Base-by-base conservation (phyloP, 2,329 filamentous ascomycete species). In the Arthrobotrys musiformis region DNA sequence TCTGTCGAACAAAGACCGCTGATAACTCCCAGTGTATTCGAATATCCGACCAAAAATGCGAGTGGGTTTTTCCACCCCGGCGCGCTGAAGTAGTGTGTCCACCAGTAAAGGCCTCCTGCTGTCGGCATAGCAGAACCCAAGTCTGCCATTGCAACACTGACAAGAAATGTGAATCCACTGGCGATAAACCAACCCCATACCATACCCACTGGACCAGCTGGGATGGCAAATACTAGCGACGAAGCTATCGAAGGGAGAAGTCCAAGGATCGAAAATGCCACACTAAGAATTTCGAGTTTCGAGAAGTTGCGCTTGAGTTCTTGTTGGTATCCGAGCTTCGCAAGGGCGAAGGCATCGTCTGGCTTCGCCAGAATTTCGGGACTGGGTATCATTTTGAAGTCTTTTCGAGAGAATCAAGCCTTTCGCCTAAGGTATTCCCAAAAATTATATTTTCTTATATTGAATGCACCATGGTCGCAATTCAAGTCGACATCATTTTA, bases 161-260 rank as follows among this genome's bases (percentile, higher is more conserved):
- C 88, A 33, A 88, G 81, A 78, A 90, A 88, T 76, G 89, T 89
- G 79, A 88, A 87, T 24, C 83, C 84, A 67, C 86, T 87, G 9
- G 88, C 88, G n/a, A 86, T 81, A 75, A 90, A 87, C 88, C 88
- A 90, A 26, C 85, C 84, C 85, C 88, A 90, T 66, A 90, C 87
- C 85, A 90, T 88, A 2, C 88, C 88, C 2, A 86, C 87, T 0
- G 88, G 88, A 0, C 88, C 88, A 4, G 88, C 86, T 1, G 88
- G 87, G 44, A 90, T 84, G 2, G 87, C 89, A 79, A 89, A 90
- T 0, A 87, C 81, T 11, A 90, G 82, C 0, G 88, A 89, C 30
- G 86, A 87, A 4, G 88, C 88, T 77, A 90, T 89, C 2, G 88
- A 89, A 0, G 74, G 78, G 44, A 90, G 82, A 5, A 90, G 81